These are phyloP conservation scores for Mycena olivaceomarginata DNA, from an alignment of 768 basidiomycete genomes.

Conservation along the genomic window DNA sequence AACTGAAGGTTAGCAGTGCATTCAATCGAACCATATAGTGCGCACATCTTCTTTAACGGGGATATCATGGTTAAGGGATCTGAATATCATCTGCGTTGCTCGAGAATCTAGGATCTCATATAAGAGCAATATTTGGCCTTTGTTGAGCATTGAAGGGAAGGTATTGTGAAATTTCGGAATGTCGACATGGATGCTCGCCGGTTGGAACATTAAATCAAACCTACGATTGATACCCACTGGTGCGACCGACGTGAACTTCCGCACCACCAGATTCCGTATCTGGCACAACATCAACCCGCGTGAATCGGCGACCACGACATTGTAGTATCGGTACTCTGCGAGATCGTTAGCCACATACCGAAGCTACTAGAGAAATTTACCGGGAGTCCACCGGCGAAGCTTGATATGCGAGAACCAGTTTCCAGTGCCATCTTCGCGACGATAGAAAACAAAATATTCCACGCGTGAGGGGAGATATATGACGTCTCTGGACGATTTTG, in stretches of 20 bases:
- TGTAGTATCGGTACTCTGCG: not conserved
- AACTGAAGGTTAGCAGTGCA: not conserved
- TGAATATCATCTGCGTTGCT: no score
- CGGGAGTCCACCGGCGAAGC: slow-evolving; percentile 15
- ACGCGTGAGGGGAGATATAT: slow-evolving; percentile 26
- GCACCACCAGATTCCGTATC: not conserved
- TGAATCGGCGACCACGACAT: slow-evolving; percentile 12
- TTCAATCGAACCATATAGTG: not conserved
- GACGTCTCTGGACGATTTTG: slow-evolving; percentile 3
- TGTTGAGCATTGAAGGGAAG: not conserved
- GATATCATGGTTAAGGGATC: not conserved
- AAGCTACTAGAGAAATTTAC: not conserved
- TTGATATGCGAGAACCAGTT: slow-evolving; percentile 32
- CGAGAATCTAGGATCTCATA: not conserved
- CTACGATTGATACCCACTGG: not conserved
- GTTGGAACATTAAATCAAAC: slow-evolving; percentile 23
- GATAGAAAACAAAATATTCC: slow-evolving; percentile 19
- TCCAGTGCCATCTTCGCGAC: not conserved
- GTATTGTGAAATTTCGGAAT: not conserved
- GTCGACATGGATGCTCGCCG: not conserved
- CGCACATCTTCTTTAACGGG: slow-evolving; percentile 2
- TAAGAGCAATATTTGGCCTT: not conserved
- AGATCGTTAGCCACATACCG: not conserved
- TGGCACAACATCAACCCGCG: slow-evolving; percentile 19
- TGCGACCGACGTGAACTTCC: not conserved